phyloP scores from a whole-genome alignment of 1,284 basidiomycete species.

The Mrakiaceae sp. region DNA sequence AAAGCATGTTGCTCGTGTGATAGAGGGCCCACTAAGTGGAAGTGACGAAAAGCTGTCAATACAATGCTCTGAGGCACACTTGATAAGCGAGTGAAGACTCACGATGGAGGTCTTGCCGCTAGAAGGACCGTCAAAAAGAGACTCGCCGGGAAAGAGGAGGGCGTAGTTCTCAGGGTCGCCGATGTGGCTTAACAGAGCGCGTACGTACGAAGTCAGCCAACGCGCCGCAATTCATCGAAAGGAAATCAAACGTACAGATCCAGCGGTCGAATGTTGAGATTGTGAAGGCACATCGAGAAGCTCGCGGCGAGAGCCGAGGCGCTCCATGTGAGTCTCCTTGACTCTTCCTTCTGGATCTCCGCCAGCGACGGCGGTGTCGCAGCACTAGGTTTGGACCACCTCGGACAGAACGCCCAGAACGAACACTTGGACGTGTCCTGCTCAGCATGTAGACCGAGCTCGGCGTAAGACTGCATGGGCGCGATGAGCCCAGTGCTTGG shows the following conservation, averaged over 20 bases:
- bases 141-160: conserved; percentile 5
- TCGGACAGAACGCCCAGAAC: conserved; percentile 15
- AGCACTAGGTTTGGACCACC: conserved; percentile 1
- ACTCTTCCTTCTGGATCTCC: conserved; percentile 13
- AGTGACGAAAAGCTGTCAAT: not conserved
- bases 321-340: conserved; percentile 4
- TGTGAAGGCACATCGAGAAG: conserved; percentile 7
- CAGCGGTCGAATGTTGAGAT: not conserved
- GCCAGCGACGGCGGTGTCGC: not conserved
- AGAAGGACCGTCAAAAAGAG: not conserved
- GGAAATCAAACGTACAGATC: not conserved
- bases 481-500: not conserved
- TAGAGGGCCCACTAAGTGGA: not conserved
- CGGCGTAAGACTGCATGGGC: not conserved
- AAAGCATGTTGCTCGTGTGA: not conserved
- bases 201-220: not conserved
- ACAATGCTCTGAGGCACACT: not conserved
- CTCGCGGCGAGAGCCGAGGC: conserved; percentile 13
- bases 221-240: no score
- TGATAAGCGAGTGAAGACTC: not conserved
- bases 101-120: conserved; percentile 2
- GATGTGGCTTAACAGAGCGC: not conserved
- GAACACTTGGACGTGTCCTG: conserved; percentile 4
- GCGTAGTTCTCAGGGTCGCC: conserved; percentile 8
- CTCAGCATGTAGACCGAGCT: conserved; percentile 8